Conservation (phyloP, 1,284 basidiomycete species). For the Moniliella sp. region DNA sequence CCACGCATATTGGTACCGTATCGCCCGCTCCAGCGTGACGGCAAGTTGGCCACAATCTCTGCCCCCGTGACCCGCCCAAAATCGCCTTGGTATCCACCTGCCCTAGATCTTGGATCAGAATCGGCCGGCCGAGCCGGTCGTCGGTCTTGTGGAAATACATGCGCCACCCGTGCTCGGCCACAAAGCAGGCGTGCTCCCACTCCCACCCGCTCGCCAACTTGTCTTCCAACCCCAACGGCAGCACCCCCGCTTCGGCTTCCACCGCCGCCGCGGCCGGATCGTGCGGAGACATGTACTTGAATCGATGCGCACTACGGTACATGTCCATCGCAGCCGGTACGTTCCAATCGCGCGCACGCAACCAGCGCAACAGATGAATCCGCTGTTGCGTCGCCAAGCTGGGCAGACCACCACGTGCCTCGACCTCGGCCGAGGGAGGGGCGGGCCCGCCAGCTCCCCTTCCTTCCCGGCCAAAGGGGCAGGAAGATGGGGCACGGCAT, state of each 20-base stretch:
- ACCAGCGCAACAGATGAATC: conserved; percentile 9
- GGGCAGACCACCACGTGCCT: neutral
- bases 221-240: conserved; percentile 12
- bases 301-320: conserved; percentile 20
- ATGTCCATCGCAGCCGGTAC: conserved; percentile 13
- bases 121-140: conserved; percentile 19
- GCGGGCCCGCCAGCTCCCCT: too few species aligned
- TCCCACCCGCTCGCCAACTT: conserved; percentile 9
- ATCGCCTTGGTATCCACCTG: conserved; percentile 14
- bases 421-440: neutral
- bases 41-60: conserved; percentile 23
- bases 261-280: too few species aligned
- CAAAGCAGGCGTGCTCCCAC: conserved; percentile 18
- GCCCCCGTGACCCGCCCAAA: conserved; percentile 19
- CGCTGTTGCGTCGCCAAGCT: neutral
- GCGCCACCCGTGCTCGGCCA: conserved; percentile 21
- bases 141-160: conserved; percentile 33
- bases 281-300: conserved; percentile 4
- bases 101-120: conserved; percentile 27
- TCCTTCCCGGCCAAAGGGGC: too few species aligned
- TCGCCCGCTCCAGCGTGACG: conserved; percentile 23
- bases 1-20: conserved; percentile 19
- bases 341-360: conserved; percentile 22
- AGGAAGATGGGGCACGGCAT: neutral
- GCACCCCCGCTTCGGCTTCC: too few species aligned